phyloP scores from a whole-genome alignment of 1,284 basidiomycete genomes.

The Heterobasidion parviporum region DNA sequence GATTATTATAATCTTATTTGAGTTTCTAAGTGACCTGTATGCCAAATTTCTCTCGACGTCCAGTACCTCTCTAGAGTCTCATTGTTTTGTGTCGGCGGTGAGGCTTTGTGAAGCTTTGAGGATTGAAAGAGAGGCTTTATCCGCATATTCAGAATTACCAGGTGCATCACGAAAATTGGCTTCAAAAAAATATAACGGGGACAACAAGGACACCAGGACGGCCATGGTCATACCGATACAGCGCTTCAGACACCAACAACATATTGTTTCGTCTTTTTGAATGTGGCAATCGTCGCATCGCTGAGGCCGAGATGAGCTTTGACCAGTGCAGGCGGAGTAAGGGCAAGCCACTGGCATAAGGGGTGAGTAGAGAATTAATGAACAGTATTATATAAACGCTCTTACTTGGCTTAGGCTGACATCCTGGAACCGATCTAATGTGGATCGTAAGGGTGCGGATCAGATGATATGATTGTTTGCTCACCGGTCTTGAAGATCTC shows the following conservation, averaged over 20 bases:
- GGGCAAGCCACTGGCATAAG: conserved; percentile 27
- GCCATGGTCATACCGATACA: no score
- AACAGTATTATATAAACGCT: neutral
- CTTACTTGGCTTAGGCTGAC: conserved; percentile 51
- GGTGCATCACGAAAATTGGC: no score
- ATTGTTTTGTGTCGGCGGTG: no score
- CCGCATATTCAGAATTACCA: no score
- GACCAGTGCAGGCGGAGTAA: conserved; percentile 30
- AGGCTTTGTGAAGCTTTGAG: no score
- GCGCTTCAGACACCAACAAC: conserved; percentile 14
- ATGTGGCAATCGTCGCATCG: conserved; percentile 23
- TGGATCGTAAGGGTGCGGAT: neutral
- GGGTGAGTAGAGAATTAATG: neutral
- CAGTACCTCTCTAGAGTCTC: no score
- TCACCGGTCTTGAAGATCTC: conserved; percentile 57
- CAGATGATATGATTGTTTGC: conserved; percentile 1
- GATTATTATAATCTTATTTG: no score
- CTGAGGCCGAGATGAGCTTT: conserved; percentile 29
- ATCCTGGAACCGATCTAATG: conserved; percentile 46
- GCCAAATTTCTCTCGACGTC: no score
- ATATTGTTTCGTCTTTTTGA: conserved; percentile 26
- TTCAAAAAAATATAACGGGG: no score
- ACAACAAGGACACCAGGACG: no score
- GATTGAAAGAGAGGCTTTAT: no score
- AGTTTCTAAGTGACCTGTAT: no score